Evolutionary conservation across 2,329 filamentous ascomycete species (phyloP).

Genomic region (Trichoderma aggressivum): DNA sequence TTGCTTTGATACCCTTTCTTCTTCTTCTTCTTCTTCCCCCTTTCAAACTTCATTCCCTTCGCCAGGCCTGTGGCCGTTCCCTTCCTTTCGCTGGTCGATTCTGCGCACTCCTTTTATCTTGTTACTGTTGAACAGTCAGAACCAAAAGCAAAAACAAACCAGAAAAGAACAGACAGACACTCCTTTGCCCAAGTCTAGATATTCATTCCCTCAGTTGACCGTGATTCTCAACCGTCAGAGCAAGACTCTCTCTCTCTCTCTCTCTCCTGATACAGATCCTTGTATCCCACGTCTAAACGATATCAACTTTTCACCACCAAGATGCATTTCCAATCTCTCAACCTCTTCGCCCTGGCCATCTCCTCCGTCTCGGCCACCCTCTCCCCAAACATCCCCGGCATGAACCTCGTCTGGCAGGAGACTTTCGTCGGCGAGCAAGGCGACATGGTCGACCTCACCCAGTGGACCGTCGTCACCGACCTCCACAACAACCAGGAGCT

Average conservation of each 20-base stretch:
- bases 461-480: conserved; percentile 46
- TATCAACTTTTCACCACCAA: background rate
- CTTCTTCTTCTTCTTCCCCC: background rate
- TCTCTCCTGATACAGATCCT: background rate
- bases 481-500: conserved; percentile 48
- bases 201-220: background rate
- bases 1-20: conserved; percentile 1
- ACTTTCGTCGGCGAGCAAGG: conserved; percentile 42
- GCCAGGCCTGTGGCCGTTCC: conserved; percentile 11
- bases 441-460: conserved; percentile 33
- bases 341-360: conserved; percentile 23
- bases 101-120: conserved; percentile 11
- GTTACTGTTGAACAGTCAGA: background rate
- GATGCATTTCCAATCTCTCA: conserved; percentile 28
- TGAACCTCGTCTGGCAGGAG: conserved; percentile 45
- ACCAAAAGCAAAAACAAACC: background rate
- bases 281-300: background rate
- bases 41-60: background rate
- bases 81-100: conserved; percentile 17
- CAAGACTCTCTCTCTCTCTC: no score
- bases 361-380: conserved; percentile 34
- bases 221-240: background rate
- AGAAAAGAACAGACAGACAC: background rate
- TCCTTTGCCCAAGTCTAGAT: background rate
- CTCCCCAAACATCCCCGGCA: conserved; percentile 40